Evolutionary conservation across 148 eudicot species (phyloP).

Genomic region (Chenopodium formosanum): DNA sequence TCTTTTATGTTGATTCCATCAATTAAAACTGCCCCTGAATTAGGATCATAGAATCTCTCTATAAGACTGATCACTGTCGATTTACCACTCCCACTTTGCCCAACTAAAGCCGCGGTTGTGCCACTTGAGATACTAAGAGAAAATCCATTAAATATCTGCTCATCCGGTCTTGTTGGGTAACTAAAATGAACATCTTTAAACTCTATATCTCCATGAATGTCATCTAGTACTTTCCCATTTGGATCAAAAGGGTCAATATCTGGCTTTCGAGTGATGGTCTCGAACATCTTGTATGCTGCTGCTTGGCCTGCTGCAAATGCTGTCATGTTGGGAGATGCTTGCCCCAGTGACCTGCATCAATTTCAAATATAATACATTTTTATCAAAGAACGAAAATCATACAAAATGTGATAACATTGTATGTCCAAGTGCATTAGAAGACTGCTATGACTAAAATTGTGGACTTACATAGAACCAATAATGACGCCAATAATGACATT

Average conservation of each 20-base stretch:
- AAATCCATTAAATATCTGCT: conserved; percentile 53
- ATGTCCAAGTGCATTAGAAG: neutral
- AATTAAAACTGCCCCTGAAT: conserved; percentile 59
- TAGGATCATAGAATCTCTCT: conserved; percentile 76
- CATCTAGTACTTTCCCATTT: conserved; percentile 51
- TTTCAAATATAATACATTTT: too few species aligned
- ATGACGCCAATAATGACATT: conserved; percentile 54
- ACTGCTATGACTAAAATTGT: neutral
- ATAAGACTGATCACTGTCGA: conserved; percentile 65
- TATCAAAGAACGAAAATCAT: too few species aligned
- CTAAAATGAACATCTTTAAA: conserved; percentile 50
- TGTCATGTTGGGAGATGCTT: conserved; percentile 51
- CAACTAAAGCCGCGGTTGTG: conserved; percentile 66
- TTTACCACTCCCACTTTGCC: conserved; percentile 75
- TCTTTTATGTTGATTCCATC: conserved; percentile 62
- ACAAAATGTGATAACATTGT: neutral
- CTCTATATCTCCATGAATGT: conserved; percentile 64
- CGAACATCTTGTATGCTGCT: conserved; percentile 76
- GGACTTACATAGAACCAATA: conserved; percentile 62
- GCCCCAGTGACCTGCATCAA: conserved; percentile 52
- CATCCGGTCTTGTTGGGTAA: conserved; percentile 63
- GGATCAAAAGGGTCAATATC: conserved; percentile 55
- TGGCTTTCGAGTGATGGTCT: conserved; percentile 60
- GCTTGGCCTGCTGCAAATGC: conserved; percentile 69
- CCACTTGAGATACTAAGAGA: conserved; percentile 54